Evolutionary conservation across 371 early-diverging fungal genomes (phyloP).

Genomic region (Mucor mucedo): DNA sequence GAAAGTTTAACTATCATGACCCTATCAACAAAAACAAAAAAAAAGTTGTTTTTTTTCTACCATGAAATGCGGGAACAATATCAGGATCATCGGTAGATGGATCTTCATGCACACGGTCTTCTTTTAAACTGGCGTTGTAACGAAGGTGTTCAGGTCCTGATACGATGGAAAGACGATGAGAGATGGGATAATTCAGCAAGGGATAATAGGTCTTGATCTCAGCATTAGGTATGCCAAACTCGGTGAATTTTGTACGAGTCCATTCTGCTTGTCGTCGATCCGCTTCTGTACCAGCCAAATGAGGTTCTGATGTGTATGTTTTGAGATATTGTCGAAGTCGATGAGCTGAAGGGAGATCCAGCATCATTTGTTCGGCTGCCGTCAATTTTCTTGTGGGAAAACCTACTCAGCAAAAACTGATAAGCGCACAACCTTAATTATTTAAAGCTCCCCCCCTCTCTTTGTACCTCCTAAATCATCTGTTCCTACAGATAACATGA

Average conservation of each 20-base stretch:
- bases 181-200: conserved; percentile 61
- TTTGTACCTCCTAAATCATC: conserved; percentile 13
- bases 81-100: conserved; percentile 50
- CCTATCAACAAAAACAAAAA: not conserved
- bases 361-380: conserved; percentile 26
- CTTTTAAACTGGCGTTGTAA: conserved; percentile 62
- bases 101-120: conserved; percentile 65
- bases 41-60: conserved; percentile 2
- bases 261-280: conserved; percentile 61
- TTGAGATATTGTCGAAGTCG: conserved; percentile 18
- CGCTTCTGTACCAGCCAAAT: conserved; percentile 57
- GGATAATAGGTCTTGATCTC: conserved; percentile 66
- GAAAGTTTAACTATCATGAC: no score
- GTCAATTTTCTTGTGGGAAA: conserved; percentile 23
- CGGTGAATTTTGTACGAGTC: conserved; percentile 58
- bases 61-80: conserved; percentile 69
- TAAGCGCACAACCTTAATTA: no score
- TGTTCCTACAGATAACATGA: conserved; percentile 15
- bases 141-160: conserved; percentile 53
- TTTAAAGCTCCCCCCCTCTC: not conserved
- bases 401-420: not conserved
- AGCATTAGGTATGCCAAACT: conserved; percentile 59
- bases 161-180: conserved; percentile 60
- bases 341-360: conserved; percentile 26
- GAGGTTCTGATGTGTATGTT: conserved; percentile 59